Evolutionary conservation across 164 flowering plant species (phyloP).

Genomic region (Annona cherimola): DNA sequence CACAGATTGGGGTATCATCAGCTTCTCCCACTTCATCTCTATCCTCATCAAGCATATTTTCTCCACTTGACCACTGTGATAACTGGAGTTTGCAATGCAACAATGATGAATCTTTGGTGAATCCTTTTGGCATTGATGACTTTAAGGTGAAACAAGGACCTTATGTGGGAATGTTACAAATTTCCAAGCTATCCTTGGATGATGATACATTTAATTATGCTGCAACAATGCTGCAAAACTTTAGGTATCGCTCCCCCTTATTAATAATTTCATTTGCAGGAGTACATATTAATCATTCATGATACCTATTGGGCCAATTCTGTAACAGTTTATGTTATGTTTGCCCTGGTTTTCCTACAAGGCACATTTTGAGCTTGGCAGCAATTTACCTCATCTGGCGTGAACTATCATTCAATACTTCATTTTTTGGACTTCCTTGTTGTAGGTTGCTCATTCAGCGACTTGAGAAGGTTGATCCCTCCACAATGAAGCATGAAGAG

Average conservation of each 20-base stretch:
- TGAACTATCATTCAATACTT: no score
- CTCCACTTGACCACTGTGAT: conserved; percentile 33
- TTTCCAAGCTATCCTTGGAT: conserved; percentile 33
- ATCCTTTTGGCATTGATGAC: conserved; percentile 15
- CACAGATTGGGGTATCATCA: conserved; percentile 17
- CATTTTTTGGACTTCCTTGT: not conserved
- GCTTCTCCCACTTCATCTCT: conserved; percentile 44
- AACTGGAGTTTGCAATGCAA: conserved; percentile 47
- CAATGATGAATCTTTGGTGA: conserved; percentile 22
- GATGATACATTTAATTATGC: conserved; percentile 48
- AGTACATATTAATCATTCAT: no score
- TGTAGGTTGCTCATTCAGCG: conserved; percentile 47
- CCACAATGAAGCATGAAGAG: conserved; percentile 55
- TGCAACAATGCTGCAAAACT: conserved; percentile 46
- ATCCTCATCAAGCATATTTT: conserved; percentile 49
- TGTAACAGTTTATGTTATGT: no score
- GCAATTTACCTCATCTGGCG: not conserved
- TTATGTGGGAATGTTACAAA: conserved; percentile 34
- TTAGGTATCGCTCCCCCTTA: conserved; percentile 31
- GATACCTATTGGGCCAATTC: no score
- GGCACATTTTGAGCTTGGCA: not conserved
- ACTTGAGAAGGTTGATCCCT: conserved; percentile 54
- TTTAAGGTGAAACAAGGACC: conserved; percentile 29
- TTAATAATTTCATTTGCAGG: not conserved
- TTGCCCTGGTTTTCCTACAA: no score